phyloP scores from a whole-genome alignment of 495 filamentous ascomycete species.

The Neurospora discreta region DNA sequence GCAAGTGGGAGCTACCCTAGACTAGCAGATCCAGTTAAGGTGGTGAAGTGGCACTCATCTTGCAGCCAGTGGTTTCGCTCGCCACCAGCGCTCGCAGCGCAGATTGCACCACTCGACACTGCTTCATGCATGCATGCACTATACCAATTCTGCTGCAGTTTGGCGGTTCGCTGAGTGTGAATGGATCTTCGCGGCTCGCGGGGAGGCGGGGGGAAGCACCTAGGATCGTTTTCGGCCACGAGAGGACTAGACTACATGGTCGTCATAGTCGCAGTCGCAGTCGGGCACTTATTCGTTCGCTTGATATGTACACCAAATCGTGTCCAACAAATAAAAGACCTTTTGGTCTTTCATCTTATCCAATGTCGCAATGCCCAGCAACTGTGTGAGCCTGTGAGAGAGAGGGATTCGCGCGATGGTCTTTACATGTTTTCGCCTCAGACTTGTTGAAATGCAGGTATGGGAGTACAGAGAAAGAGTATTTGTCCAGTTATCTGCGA shows the following conservation, averaged over 20 bases:
- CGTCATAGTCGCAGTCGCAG: neutral
- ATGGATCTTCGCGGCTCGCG: neutral
- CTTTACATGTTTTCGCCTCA: neutral
- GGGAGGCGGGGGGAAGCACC: neutral
- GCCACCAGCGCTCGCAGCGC: neutral
- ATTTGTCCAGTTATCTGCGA: neutral
- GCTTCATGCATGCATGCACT: neutral
- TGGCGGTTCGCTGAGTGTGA: neutral
- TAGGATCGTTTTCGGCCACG: neutral
- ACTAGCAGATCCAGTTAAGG: neutral
- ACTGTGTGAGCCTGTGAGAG: neutral
- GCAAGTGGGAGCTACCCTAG: neutral
- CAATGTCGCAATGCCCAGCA: neutral
- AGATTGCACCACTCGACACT: neutral
- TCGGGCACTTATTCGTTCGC: neutral
- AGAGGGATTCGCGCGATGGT: neutral
- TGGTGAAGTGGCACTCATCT: neutral
- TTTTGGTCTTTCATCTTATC: neutral
- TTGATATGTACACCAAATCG: neutral
- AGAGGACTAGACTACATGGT: neutral
- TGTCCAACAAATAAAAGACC: neutral
- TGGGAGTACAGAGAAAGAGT: neutral
- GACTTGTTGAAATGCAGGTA: neutral
- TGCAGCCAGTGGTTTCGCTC: neutral
- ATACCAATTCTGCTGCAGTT: neutral